Percentiles rank a stretch among this genome's conserved stretches.
Conservation (phyloP, 345 rosid species). For the Aquilaria malaccensis region DNA sequence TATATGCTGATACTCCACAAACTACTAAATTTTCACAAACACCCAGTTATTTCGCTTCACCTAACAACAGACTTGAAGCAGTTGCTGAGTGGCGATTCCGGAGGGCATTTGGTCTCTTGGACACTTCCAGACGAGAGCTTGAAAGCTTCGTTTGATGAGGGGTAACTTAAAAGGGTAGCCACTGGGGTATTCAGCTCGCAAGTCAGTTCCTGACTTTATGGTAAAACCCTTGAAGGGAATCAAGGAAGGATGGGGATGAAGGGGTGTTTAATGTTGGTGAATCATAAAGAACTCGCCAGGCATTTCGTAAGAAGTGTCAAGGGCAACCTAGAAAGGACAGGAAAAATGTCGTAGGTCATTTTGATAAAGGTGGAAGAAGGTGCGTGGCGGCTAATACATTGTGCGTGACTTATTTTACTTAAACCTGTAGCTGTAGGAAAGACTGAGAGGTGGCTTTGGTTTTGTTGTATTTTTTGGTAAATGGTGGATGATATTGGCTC, state of each 20-base stretch:
- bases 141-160: constrained; percentile 53
- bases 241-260: constrained; percentile 11
- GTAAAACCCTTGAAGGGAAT: constrained; percentile 15
- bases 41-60: constrained; percentile 81
- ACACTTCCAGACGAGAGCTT: constrained; percentile 78
- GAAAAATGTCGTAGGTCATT: background rate
- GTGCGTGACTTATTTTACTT: background rate
- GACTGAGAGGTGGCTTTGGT: background rate
- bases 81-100: constrained; percentile 86
- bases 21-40: constrained; percentile 81
- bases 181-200: constrained; percentile 14
- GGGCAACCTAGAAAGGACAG: constrained; percentile 2
- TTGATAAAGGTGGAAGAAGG: constrained; percentile 6
- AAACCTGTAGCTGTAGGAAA: constrained; percentile 12
- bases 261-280: constrained; percentile 9
- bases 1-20: constrained; percentile 77
- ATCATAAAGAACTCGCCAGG: constrained; percentile 21
- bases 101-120: constrained; percentile 92
- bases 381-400: constrained; percentile 1
- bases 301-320: constrained; percentile 9
- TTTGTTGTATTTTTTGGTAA: constrained; percentile 20
- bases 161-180: constrained; percentile 18
- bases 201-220: constrained; percentile 9
- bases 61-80: constrained; percentile 83
- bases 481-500: constrained; percentile 17